A percentile compares a stretch with the other conserved stretches of the same genome.
Evolutionary conservation across 345 rosid genomes (phyloP).

Genomic region (Camelina laxa): DNA sequence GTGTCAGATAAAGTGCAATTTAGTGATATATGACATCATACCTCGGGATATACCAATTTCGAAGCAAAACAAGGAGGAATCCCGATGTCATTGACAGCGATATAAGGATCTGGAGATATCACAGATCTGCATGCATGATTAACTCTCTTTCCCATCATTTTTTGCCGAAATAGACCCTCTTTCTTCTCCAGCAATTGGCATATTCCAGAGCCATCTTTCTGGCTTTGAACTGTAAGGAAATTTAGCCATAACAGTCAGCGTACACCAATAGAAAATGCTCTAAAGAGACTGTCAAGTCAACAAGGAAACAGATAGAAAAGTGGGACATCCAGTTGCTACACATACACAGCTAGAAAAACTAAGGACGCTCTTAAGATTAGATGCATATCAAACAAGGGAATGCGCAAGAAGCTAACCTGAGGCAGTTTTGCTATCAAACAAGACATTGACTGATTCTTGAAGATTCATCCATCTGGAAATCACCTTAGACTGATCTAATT

Average conservation of each 20-base stretch:
- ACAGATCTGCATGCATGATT: slow-evolving; percentile 98
- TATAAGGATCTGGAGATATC: slow-evolving; percentile 98
- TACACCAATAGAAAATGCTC: slow-evolving; percentile 10
- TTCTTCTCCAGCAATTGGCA: slow-evolving; percentile 95
- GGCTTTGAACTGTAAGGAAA: slow-evolving; percentile 57
- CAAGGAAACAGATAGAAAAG: slow-evolving; percentile 10
- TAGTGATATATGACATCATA: slow-evolving; percentile 37
- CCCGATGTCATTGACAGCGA: slow-evolving; percentile 97
- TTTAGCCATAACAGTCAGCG: slow-evolving; percentile 26
- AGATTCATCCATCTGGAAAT: slow-evolving; percentile 79
- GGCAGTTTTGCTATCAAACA: slow-evolving; percentile 83
- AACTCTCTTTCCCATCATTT: slow-evolving; percentile 99
- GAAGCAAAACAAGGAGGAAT: slow-evolving; percentile 91
- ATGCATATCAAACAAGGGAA: slow-evolving; percentile 31
- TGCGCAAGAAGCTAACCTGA: slow-evolving; percentile 51
- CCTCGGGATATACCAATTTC: slow-evolving; percentile 96
- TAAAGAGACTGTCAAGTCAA: not conserved
- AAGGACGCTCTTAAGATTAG: slow-evolving; percentile 3
- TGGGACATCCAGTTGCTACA: slow-evolving; percentile 24
- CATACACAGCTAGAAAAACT: slow-evolving; percentile 16
- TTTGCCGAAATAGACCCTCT: slow-evolving; percentile 96
- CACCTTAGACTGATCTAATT: slow-evolving; percentile 45
- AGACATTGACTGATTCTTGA: slow-evolving; percentile 77
- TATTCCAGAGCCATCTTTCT: slow-evolving; percentile 72
- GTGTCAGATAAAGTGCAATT: slow-evolving; percentile 11